phyloP scores from a whole-genome alignment of 805 yeast species.

The Candida alai region DNA sequence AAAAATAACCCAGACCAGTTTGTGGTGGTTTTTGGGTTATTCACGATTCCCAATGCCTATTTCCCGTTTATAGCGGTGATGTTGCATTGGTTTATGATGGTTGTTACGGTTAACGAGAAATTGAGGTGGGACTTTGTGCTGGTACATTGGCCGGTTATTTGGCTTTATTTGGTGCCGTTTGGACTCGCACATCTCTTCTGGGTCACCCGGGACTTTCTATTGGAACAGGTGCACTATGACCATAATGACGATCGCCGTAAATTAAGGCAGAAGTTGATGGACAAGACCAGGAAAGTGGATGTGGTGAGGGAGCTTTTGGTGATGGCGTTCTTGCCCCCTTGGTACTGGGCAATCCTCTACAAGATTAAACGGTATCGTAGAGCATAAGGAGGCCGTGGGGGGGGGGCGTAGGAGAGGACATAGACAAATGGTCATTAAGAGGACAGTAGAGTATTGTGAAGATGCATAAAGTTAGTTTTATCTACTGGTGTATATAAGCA shows the following conservation, averaged over 20 bases:
- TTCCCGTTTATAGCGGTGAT: conserved; percentile 7
- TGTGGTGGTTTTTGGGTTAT: conserved; percentile 21
- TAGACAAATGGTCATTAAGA: no score
- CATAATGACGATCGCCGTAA: conserved; percentile 13
- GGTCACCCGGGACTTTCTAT: conserved; percentile 19
- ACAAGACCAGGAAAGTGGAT: conserved; percentile 12
- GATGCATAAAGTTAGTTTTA: no score
- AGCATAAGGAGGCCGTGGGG: neutral
- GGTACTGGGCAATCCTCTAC: conserved; percentile 27
- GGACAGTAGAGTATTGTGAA: no score
- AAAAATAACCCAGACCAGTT: conserved; percentile 22
- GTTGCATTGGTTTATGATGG: conserved; percentile 3
- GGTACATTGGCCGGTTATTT: conserved; percentile 8
- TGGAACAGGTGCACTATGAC: conserved; percentile 14
- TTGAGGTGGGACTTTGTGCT: neutral
- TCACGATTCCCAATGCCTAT: conserved; percentile 15
- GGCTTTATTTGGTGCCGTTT: conserved; percentile 10
- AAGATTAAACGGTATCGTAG: conserved; percentile 11
- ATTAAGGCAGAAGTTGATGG: conserved; percentile 12
- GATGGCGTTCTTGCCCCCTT: conserved; percentile 26
- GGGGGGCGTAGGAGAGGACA: no score
- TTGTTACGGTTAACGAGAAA: neutral
- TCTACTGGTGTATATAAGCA: no score
- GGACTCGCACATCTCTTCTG: conserved; percentile 28
- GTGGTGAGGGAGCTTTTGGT: conserved; percentile 10